These are phyloP conservation scores for Saturnispora kantuleensis DNA, from an alignment of 805 yeast genomes.

Conservation along the genomic window DNA sequence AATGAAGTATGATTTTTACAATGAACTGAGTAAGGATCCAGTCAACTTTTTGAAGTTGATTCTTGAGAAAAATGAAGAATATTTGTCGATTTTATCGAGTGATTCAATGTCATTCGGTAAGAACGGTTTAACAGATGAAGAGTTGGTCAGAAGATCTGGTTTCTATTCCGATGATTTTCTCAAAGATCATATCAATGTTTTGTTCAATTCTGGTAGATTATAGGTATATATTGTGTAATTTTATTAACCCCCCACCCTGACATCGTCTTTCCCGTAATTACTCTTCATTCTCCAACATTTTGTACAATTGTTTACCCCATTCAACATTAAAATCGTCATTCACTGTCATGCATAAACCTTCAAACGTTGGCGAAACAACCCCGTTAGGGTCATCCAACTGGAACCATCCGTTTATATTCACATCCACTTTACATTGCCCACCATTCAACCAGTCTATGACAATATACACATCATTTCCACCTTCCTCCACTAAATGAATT, in stretches of 20 bases:
- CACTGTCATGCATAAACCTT: conserved; percentile 17
- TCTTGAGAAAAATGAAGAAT: conserved; percentile 71
- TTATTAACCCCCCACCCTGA: not conserved
- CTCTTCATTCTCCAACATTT: conserved; percentile 9
- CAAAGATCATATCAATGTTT: conserved; percentile 66
- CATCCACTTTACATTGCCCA: conserved; percentile 4
- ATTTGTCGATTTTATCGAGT: conserved; percentile 75
- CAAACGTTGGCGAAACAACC: conserved; percentile 23
- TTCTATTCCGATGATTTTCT: conserved; percentile 75
- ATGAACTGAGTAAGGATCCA: conserved; percentile 67
- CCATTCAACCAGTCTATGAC: conserved; percentile 2
- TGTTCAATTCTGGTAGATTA: conserved; percentile 49
- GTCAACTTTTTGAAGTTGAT: conserved; percentile 63
- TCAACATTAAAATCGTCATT: conserved; percentile 12
- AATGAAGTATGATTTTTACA: conserved; percentile 69
- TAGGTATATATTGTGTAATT: conserved; percentile 13
- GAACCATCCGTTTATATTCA: conserved; percentile 23
- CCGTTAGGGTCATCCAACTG: not conserved
- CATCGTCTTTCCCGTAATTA: not conserved
- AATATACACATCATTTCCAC: not conserved
- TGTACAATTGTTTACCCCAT: conserved; percentile 14
- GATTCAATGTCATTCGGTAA: conserved; percentile 39
- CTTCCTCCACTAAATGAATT: not conserved
- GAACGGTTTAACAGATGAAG: conserved; percentile 51
- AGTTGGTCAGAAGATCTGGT: conserved; percentile 71